phyloP scores from a whole-genome alignment of 352 stramenopile species.

The Phytopythium cucurbitacearum region DNA sequence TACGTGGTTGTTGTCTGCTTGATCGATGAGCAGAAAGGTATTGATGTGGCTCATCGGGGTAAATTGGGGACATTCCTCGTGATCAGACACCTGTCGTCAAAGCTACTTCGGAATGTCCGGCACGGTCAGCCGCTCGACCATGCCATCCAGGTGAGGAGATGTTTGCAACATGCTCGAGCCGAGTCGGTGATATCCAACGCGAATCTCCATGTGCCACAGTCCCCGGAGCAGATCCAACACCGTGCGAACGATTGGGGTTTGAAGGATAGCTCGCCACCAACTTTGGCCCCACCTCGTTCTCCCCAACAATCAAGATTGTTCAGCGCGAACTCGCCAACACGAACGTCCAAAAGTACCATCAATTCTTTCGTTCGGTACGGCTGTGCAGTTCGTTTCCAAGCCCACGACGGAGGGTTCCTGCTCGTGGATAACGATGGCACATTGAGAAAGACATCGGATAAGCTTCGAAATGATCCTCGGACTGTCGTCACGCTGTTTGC shows the following conservation, averaged over 20 bases:
- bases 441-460: conserved; percentile 21
- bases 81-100: conserved; percentile 42
- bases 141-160: conserved; percentile 9
- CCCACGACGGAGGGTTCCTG: conserved; percentile 32
- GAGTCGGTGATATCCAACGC: too few relatives aligned
- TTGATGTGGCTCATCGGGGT: not conserved
- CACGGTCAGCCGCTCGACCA: conserved; percentile 47
- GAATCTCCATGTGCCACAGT: too few relatives aligned
- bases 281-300: too few relatives aligned
- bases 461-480: conserved; percentile 17
- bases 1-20: conserved; percentile 14
- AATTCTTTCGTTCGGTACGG: conserved; percentile 24
- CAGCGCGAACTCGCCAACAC: too few relatives aligned
- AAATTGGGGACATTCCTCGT: not conserved
- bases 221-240: too few relatives aligned
- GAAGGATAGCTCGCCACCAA: too few relatives aligned
- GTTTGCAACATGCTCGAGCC: too few relatives aligned
- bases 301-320: too few relatives aligned
- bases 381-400: conserved; percentile 28
- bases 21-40: not conserved
- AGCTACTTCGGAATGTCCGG: conserved; percentile 50
- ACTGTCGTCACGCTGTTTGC: conserved; percentile 39
- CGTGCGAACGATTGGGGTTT: too few relatives aligned
- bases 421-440: conserved; percentile 29
- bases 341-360: not conserved